Percentiles rank a stretch among this genome's conserved stretches.
Evolutionary conservation across 805 yeast species (phyloP).

Genomic region (Spathaspora boniae): DNA sequence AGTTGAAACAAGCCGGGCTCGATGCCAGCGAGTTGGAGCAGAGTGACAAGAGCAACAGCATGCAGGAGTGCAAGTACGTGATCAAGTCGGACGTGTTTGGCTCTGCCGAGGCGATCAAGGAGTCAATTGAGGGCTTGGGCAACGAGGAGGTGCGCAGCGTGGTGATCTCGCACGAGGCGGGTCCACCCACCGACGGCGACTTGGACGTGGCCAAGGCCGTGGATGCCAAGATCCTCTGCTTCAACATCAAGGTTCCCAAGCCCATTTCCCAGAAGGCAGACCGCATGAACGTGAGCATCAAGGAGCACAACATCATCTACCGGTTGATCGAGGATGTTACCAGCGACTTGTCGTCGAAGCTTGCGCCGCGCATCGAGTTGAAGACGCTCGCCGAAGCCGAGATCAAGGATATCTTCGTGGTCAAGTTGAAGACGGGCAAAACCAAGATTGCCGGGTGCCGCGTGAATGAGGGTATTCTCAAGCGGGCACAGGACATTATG

Average conservation of each 20-base stretch:
- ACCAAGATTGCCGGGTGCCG: constrained; percentile 84
- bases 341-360: constrained; percentile 50
- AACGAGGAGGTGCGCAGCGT: constrained; percentile 75
- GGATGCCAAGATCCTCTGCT: constrained; percentile 70
- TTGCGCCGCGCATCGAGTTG: constrained; percentile 65
- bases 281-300: constrained; percentile 52
- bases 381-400: constrained; percentile 65
- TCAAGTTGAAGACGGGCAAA: constrained; percentile 55
- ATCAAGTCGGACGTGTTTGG: constrained; percentile 92
- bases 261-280: constrained; percentile 59
- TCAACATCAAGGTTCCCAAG: constrained; percentile 69
- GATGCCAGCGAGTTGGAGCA: constrained; percentile 44
- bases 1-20: constrained; percentile 60
- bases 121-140: constrained; percentile 78
- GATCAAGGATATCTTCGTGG: constrained; percentile 68
- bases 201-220: constrained; percentile 38
- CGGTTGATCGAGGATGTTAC: constrained; percentile 84
- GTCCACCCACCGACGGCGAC: constrained; percentile 56
- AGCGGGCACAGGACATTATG: constrained; percentile 54
- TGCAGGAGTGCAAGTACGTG: constrained; percentile 50
- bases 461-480: constrained; percentile 65
- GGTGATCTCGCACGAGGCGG: constrained; percentile 76
- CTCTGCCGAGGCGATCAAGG: constrained; percentile 88
- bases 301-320: constrained; percentile 76
- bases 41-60: constrained; percentile 20